phyloP scores from a whole-genome alignment of 2,329 filamentous ascomycete species.

The Mariannaea elegans region DNA sequence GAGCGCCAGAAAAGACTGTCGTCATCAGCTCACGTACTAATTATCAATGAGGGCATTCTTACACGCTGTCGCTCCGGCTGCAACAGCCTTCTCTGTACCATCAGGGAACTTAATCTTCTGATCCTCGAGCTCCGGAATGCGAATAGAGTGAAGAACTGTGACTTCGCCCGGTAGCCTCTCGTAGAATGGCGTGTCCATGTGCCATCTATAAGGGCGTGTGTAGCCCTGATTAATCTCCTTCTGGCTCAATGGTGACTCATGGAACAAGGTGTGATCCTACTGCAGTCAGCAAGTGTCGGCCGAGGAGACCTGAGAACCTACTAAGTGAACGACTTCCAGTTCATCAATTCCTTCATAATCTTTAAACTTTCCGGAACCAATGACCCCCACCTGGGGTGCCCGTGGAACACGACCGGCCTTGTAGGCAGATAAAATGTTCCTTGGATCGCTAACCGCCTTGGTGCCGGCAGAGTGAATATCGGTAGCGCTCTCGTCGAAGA shows the following conservation, averaged over 20 bases:
- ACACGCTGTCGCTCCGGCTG: conserved; percentile 14
- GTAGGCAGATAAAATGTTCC: conserved; percentile 6
- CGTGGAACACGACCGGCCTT: conserved; percentile 6
- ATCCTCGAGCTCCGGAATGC: background rate
- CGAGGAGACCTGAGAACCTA: too few species aligned
- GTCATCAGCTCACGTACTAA: background rate
- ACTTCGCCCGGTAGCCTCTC: conserved; percentile 11
- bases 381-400: conserved; percentile 8
- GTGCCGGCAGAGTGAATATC: conserved; percentile 14
- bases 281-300: too few species aligned
- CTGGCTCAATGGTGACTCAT: background rate
- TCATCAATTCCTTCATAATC: conserved; percentile 10
- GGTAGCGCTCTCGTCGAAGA: conserved; percentile 3
- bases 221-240: conserved; percentile 1
- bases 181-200: conserved; percentile 17
- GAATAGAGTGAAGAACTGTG: conserved; percentile 12
- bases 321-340: conserved; percentile 6
- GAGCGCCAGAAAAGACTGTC: conserved; percentile 12
- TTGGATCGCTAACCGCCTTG: conserved; percentile 12
- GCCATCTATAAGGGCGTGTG: conserved; percentile 15
- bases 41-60: background rate
- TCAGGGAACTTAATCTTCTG: conserved; percentile 15
- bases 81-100: conserved; percentile 5
- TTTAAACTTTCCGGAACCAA: conserved; percentile 1
- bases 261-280: conserved; percentile 18